Evolutionary conservation across 257 asterid genomes (phyloP).

Genomic region (Solanum microdontum): DNA sequence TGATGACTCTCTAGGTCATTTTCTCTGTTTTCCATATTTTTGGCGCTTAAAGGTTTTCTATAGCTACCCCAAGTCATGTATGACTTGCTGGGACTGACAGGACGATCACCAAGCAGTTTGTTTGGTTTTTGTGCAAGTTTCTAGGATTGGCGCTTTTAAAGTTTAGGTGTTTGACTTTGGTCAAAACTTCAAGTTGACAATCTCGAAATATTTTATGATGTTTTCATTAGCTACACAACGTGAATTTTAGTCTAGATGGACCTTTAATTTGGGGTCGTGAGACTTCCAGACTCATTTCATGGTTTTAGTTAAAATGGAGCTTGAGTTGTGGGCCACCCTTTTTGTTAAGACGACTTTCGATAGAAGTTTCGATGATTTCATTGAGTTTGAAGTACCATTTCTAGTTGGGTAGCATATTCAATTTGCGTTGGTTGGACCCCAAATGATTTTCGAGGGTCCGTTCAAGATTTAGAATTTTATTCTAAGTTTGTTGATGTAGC

Average conservation of each 20-base stretch:
- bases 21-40: no score
- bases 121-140: background rate
- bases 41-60: background rate
- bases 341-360: background rate
- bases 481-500: background rate
- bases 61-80: background rate
- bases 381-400: no score
- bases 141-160: background rate
- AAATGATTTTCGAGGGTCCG: no score
- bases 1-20: background rate
- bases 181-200: background rate
- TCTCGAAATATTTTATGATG: background rate
- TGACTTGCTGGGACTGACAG: background rate
- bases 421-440: background rate
- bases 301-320: background rate
- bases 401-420: background rate
- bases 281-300: background rate
- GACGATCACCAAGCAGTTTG: background rate
- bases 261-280: background rate
- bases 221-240: no score
- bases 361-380: background rate
- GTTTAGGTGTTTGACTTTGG: background rate
- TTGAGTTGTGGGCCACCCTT: background rate
- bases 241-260: no score
- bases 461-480: background rate